Evolutionary conservation across 2,329 filamentous ascomycete genomes (phyloP).

Genomic region (Pseudogymnoascus sp.): DNA sequence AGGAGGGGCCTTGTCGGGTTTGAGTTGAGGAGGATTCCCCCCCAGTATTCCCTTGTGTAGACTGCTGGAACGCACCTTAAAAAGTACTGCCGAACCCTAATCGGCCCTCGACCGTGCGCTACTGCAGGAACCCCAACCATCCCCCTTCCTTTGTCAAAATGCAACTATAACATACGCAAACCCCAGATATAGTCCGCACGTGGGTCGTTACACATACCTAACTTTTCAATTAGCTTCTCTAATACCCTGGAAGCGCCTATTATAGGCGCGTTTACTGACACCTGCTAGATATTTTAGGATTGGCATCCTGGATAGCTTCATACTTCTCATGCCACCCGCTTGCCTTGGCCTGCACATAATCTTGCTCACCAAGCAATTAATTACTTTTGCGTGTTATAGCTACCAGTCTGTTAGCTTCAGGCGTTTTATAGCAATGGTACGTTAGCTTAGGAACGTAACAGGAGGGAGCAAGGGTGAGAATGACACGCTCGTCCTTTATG

Average conservation of each 20-base stretch:
- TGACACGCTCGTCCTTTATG: not conserved
- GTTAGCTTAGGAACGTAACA: not conserved
- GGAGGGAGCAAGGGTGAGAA: not conserved
- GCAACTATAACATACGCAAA: not conserved
- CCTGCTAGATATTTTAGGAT: not conserved
- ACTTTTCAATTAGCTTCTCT: not conserved
- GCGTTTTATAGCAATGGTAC: not conserved
- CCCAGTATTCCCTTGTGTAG: not conserved
- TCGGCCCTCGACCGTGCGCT: slow-evolving; percentile 5
- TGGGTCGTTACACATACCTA: not conserved
- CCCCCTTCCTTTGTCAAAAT: not conserved
- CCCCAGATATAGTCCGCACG: not conserved
- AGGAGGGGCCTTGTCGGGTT: not conserved
- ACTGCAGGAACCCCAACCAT: not conserved
- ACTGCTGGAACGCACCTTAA: not conserved
- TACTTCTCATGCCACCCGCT: not conserved
- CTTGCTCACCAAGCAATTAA: not conserved
- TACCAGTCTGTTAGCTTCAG: not conserved
- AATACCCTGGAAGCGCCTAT: not conserved
- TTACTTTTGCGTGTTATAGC: not conserved
- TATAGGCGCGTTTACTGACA: not conserved
- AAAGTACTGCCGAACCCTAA: not conserved
- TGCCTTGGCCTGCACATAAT: not conserved
- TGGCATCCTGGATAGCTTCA: not conserved
- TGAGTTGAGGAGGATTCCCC: not conserved